Base-by-base conservation (phyloP, 495 filamentous ascomycete genomes). In the Polyplosphaeria fusca region DNA sequence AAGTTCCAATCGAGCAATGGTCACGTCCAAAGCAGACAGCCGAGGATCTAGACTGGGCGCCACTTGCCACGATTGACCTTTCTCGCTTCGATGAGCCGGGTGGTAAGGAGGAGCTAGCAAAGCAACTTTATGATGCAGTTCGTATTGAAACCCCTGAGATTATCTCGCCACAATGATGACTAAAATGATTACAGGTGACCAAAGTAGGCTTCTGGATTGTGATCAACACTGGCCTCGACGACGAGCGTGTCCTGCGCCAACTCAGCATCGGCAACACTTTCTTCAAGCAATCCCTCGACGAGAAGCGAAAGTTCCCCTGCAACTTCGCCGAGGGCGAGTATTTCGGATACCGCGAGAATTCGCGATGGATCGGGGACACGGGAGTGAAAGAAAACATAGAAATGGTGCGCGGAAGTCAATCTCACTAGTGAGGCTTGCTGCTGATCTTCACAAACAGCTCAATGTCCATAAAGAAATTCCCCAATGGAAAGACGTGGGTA, bases 61-160 rank as follows among this genome's bases (percentile, higher is more conserved):
- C 82, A n/a, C 72, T 84, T 3, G 65, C 78, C 19, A 81, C 75
- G 9, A 71, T 84, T 12, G 80, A 84, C 52, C 70, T 84, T 0
- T 70, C 71, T 25, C 67, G 68, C 5, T 81, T 76, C 52, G 73
- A 78, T 24, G 63, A 76, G 38, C 75, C 76, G 0, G 78, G 77
- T 19, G 79, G 78, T 2, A 82, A 81, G 61, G 67, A 81, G 56
- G 57, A 74, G 37, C 68, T 84, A 4, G 80, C 79, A 0, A 73
- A 76, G 42, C 77, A 79, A 58, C 72, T 84, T 1, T 72, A 79
- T 13, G 76, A 84, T 61, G 81, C 81, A 2, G 77, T 82, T 2
- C 71, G 76, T 14, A 63, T n/a, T n/a, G n/a, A n/a, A n/a, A n/a
- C n/a, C n/a, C n/a, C n/a, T n/a, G n/a, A n/a, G n/a, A n/a, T n/a